phyloP scores from a whole-genome alignment of 257 asterid genomes.

The Nicotiana attenuata region DNA sequence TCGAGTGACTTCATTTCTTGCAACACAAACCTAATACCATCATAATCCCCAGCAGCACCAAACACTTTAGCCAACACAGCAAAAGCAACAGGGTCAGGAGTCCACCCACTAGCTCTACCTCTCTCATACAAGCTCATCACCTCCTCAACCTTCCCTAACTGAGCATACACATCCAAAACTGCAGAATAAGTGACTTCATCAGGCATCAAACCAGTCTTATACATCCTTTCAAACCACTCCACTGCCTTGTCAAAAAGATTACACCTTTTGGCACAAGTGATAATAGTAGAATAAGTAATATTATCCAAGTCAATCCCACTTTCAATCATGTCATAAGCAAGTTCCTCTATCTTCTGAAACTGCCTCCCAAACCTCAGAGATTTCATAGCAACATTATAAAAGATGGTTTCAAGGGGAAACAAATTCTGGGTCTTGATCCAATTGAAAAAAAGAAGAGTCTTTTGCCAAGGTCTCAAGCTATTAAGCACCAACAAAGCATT shows the following conservation, averaged over 20 bases:
- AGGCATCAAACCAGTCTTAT: conserved; percentile 88
- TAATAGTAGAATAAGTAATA: conserved; percentile 88
- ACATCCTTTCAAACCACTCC: conserved; percentile 99
- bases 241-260: conserved; percentile 78
- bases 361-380: conserved; percentile 80
- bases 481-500: conserved; percentile 73
- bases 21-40: conserved; percentile 77
- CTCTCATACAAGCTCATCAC: conserved; percentile 85
- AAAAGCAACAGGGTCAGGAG: conserved; percentile 75
- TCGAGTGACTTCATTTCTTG: conserved; percentile 77
- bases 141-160: conserved; percentile 76
- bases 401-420: conserved; percentile 78
- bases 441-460: conserved; percentile 57
- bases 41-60: conserved; percentile 90
- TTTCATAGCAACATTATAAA: conserved; percentile 88
- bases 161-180: conserved; percentile 81
- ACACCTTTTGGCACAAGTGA: conserved; percentile 83
- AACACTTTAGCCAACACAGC: conserved; percentile 79
- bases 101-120: conserved; percentile 93
- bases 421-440: conserved; percentile 59
- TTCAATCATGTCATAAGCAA: conserved; percentile 78
- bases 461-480: conserved; percentile 61
- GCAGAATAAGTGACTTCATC: conserved; percentile 98
- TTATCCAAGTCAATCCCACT: conserved; percentile 67
- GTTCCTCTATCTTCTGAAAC: conserved; percentile 63